Evolutionary conservation across 106 monocot genomes (phyloP), one percentile per base, ranked within the genome.

Genomic region (Posidonia australis): DNA sequence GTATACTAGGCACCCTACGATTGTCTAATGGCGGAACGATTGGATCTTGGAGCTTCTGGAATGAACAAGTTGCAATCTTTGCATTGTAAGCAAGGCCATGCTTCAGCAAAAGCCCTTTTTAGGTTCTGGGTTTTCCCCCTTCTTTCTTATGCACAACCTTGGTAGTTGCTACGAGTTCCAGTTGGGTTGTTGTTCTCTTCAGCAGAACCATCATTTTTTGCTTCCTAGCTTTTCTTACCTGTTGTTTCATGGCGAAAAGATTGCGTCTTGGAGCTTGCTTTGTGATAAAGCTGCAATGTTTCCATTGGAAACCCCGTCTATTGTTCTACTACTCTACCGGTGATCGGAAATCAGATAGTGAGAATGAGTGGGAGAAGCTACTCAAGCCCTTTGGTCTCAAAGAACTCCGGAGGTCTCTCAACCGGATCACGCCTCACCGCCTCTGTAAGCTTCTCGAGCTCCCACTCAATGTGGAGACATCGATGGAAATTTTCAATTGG

Each of bases 361-460:
- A 83, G 74, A 83, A 79, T 59, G 89, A 81, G 63, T 87, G 84
- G 90, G 76, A 82, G 68, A 65, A 71, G 53, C 82, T 90, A 17
- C 82, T 96, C 59, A 83, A 72, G 32, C 94, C 90, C n/a, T 90
- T 90, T 58, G 82, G 72, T 60, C 82, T 96, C 51, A 67, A 75
- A 24, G 74, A 80, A 43, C 94, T 96, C 29, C 81, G 72, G 21
- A 58, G 61, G 20, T 84, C 86, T 19, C 77, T 90, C 66, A 68
- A 73, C 51, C 46, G 32, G 13, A 27, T 96, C 58, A 87, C 94
- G 32, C 90, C 94, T 11, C 54, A 45, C 20, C 73, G 90, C 17
- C 78, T 90, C 12, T 74, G 77, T 67, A 75, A 70, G 49, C 65
- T 96, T 16, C 84, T 96, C 2, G 68, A 82, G 20, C 90, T 90